Conservation (phyloP, 345 rosid genomes). For the Cardamine occulta region DNA sequence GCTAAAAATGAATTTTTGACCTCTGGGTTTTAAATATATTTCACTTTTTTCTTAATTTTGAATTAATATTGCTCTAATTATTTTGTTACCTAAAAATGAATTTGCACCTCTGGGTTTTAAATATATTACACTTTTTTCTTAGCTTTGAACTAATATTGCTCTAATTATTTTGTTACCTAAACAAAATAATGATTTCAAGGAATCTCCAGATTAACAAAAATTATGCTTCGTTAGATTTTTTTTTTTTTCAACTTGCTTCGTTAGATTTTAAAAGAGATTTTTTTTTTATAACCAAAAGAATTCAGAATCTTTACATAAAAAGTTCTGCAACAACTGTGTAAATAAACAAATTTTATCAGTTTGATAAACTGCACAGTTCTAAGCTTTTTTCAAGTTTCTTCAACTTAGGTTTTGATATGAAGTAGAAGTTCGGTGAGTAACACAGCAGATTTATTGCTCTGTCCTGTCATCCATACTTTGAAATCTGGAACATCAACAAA, state of each 20-base stretch:
- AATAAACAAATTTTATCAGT: slow-evolving; percentile 22
- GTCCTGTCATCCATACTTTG: slow-evolving; percentile 69
- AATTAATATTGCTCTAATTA: background rate
- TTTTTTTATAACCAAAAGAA: slow-evolving; percentile 60
- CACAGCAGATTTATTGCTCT: slow-evolving; percentile 46
- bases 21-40: slow-evolving; percentile 8
- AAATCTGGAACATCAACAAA: slow-evolving; percentile 53
- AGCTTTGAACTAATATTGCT: background rate
- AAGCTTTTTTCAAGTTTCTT: background rate
- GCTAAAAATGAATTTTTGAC: background rate
- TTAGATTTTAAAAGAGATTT: slow-evolving; percentile 51
- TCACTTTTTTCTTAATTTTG: background rate
- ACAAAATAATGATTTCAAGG: background rate
- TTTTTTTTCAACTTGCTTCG: background rate
- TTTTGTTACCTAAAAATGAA: no score
- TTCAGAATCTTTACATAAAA: slow-evolving; percentile 10
- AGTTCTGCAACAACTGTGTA: background rate
- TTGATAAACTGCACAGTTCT: background rate
- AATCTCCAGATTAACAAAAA: slow-evolving; percentile 15
- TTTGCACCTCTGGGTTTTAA: slow-evolving; percentile 19
- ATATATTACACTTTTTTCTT: background rate
- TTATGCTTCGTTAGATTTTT: no score
- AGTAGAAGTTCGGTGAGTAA: slow-evolving; percentile 41
- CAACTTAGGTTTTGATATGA: slow-evolving; percentile 35
- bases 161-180: background rate